Conservation (phyloP, 1,284 basidiomycete species). For the Ganoderma resinaceum region DNA sequence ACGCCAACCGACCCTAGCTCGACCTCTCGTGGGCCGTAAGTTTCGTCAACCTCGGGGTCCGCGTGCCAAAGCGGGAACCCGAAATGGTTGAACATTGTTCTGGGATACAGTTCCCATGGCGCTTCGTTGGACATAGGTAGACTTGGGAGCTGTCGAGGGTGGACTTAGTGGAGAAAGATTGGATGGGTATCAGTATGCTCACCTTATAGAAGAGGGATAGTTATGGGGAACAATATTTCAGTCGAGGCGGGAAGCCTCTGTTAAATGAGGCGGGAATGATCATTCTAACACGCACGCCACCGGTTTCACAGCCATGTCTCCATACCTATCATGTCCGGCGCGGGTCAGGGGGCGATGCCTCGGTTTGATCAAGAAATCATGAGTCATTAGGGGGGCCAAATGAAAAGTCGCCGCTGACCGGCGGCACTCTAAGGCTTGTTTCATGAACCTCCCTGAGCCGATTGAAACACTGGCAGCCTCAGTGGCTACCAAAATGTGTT, state of each 20-base stretch:
- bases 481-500: too few species aligned
- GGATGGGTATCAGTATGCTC: too few species aligned
- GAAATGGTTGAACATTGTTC: neutral
- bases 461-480: too few species aligned
- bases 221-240: neutral
- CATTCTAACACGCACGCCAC: neutral
- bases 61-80: constrained; percentile 1
- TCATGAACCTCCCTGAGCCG: neutral
- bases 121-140: neutral
- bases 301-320: neutral
- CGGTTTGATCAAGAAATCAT: too few species aligned
- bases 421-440: neutral
- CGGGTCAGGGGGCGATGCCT: neutral
- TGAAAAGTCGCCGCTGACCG: neutral
- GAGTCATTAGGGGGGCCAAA: too few species aligned
- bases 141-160: too few species aligned
- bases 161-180: too few species aligned
- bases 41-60: neutral
- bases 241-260: neutral
- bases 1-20: constrained; percentile 24
- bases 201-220: too few species aligned
- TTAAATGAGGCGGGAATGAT: neutral
- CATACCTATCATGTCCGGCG: neutral
- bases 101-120: neutral
- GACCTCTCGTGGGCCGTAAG: neutral